Base-by-base conservation (phyloP, 2,329 filamentous ascomycete species). In the Exophiala spinifera region DNA sequence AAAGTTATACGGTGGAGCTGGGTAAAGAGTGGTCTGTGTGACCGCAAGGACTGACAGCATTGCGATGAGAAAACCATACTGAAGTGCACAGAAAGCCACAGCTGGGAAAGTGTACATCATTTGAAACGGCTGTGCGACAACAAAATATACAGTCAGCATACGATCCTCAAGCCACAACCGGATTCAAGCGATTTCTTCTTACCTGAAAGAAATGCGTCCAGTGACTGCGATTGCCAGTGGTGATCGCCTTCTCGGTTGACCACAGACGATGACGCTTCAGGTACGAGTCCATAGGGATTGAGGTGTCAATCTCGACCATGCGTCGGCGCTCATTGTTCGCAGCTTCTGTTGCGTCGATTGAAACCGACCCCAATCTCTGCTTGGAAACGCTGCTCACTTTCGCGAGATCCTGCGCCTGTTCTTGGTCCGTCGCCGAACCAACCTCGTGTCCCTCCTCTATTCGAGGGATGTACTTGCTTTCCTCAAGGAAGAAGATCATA, bases 1-100 rank as follows among this genome's bases (percentile, higher is more conserved):
- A 51, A 72, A 72, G 2, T 59, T 51, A 37, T 72, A 72, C 2
- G 69, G 69, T 1, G 67, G 65, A 13, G 63, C 47, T 0, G 72
- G 65, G 23, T 75, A 73, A 28, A 70, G 59, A 10, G 71, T 66
- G 0, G 73, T 67, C 0, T 68, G 60, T 0, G 71, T 65, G 1
- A 62, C 67, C 0, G 68, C 60, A 3, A 68, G 45, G 4, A 70
- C 61, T 0, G 69, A 67, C 1, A 73, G 61, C 67, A 68, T 71
- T n/a, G 64, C 67, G 1, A 75, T 65, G 0, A 70, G 63, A 0
- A 66, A 66, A 2, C 71, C 73, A 40, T 74, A 75, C 43, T 74
- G 70, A 0, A 76, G 20, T 0, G 66, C 70, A 0, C 69, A 70
- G 47, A 72, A 75, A 20, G 72, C 45, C 8, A 76, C 69, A 0